Evolutionary conservation across 306 rosid species (phyloP).

Genomic region (Macrotyloma uniflorum): DNA sequence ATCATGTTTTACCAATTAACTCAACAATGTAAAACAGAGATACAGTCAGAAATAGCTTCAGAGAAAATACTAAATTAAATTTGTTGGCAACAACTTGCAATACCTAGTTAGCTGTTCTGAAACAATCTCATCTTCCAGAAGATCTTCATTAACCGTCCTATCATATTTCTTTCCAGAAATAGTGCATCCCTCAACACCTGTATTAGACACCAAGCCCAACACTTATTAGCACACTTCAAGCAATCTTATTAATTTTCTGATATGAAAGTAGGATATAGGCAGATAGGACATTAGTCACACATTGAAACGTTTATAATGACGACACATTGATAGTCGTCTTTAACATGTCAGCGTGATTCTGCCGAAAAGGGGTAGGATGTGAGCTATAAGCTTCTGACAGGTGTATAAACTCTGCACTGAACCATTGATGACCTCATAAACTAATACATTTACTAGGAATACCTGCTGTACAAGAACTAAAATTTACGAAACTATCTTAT

Average conservation of each 20-base stretch:
- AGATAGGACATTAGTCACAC: neutral
- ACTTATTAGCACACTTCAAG: constrained; percentile 17
- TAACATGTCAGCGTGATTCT: neutral
- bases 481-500: neutral
- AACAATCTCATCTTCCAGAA: constrained; percentile 81
- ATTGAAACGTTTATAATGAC: constrained; percentile 1
- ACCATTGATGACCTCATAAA: constrained; percentile 3
- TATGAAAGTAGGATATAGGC: constrained; percentile 1
- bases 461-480: neutral
- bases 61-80: constrained; percentile 15
- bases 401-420: neutral
- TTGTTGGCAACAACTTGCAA: constrained; percentile 20
- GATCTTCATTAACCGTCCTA: constrained; percentile 50
- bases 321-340: constrained; percentile 7
- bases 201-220: constrained; percentile 40
- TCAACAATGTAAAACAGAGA: constrained; percentile 4
- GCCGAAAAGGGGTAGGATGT: neutral
- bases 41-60: constrained; percentile 2
- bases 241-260: neutral
- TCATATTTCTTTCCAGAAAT: constrained; percentile 44
- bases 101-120: constrained; percentile 96
- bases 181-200: constrained; percentile 42
- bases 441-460: constrained; percentile 4
- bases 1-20: constrained; percentile 6
- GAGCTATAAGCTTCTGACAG: neutral